Conservation (phyloP, 2,329 filamentous ascomycete genomes). For the Colletotrichum simmondsii region DNA sequence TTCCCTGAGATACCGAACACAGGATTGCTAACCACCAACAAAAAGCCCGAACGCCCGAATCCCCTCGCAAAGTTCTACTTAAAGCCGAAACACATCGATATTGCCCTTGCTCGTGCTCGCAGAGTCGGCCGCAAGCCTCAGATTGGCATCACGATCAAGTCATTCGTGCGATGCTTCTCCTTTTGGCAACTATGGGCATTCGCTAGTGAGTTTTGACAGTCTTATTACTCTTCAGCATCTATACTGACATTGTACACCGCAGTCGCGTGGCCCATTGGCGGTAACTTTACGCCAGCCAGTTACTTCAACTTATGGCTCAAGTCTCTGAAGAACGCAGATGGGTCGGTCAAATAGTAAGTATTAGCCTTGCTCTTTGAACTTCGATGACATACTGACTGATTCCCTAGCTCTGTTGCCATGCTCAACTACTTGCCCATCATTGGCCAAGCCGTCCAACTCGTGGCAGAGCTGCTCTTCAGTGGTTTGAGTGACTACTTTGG, state of each 20-base stretch:
- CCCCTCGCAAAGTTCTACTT: constrained; percentile 21
- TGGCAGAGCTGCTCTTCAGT: constrained; percentile 17
- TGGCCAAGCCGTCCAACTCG: constrained; percentile 18
- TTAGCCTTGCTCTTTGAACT: rapidly evolving
- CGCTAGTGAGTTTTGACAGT: neutral
- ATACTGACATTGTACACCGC: neutral
- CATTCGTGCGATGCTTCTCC: constrained; percentile 18
- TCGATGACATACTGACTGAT: too few relatives aligned
- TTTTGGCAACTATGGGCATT: constrained; percentile 27
- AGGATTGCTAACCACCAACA: neutral
- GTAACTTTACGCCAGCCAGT: constrained; percentile 19
- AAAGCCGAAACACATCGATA: constrained; percentile 17
- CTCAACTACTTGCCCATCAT: constrained; percentile 23
- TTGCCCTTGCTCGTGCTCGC: constrained; percentile 12
- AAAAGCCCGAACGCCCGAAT: constrained; percentile 21
- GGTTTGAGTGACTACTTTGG: constrained; percentile 24
- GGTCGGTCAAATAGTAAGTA: constrained; percentile 23
- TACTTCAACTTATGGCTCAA: constrained; percentile 29
- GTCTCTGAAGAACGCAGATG: constrained; percentile 13
- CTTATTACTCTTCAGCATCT: too few relatives aligned
- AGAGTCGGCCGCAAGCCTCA: constrained; percentile 19
- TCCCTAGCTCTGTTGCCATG: constrained; percentile 15
- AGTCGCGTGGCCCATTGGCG: constrained; percentile 27
- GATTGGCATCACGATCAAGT: constrained; percentile 23
- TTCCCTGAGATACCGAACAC: too few relatives aligned